phyloP scores from a whole-genome alignment of 352 stramenopile genomes.

The Pilasporangium apinafurcum region DNA sequence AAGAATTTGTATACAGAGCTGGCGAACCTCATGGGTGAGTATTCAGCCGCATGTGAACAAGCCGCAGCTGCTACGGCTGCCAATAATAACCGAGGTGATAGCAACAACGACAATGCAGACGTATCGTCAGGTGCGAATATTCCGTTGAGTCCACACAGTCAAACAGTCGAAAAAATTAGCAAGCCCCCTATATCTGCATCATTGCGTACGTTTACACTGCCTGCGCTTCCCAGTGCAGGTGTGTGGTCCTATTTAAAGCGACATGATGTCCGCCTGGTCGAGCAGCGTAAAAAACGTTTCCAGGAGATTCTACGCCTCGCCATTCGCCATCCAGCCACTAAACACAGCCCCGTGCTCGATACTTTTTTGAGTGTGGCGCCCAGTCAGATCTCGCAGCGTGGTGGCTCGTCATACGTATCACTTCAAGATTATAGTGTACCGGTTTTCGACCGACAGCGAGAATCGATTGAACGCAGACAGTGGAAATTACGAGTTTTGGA shows the following conservation, averaged over 20 bases:
- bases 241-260: conserved; percentile 82
- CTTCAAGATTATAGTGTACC: conserved; percentile 64
- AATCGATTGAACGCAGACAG: conserved; percentile 73
- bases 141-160: conserved; percentile 18
- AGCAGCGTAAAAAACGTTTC: conserved; percentile 77
- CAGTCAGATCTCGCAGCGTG: conserved; percentile 33
- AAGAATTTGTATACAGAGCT: conserved; percentile 74
- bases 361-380: conserved; percentile 72
- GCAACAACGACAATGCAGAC: conserved; percentile 2
- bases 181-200: conserved; percentile 18
- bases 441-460: conserved; percentile 62
- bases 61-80: not conserved
- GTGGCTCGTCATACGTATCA: conserved; percentile 45
- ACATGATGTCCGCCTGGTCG: conserved; percentile 69
- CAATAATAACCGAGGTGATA: too few relatives aligned
- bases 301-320: conserved; percentile 77
- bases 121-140: conserved; percentile 13
- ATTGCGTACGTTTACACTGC: conserved; percentile 34
- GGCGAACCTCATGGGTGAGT: conserved; percentile 37
- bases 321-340: conserved; percentile 69
- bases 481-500: conserved; percentile 68
- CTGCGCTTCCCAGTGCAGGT: conserved; percentile 53
- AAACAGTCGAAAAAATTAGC: conserved; percentile 18
- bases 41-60: conserved; percentile 2
- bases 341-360: conserved; percentile 52